Base-by-base conservation (phyloP, 2,329 filamentous ascomycete genomes). In the Fusarium domesticum region DNA sequence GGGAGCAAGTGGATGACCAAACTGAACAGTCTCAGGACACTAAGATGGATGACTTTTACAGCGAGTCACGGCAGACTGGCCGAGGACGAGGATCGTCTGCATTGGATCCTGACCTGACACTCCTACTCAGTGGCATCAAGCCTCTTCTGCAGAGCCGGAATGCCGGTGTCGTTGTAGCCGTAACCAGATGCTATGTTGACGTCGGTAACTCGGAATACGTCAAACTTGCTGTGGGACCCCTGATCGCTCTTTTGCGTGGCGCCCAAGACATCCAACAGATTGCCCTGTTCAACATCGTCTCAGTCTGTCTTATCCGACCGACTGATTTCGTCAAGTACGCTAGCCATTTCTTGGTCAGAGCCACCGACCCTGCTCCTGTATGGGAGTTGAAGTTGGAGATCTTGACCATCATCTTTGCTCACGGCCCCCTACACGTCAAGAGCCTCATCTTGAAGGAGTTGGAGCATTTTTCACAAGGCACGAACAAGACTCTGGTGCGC, bases 321-420 rank as follows among this genome's bases (percentile, higher is more conserved):
- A 73, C 79, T 31, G 79, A 85, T n/a, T 98, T 98, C 64, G 87
- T 92, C 43, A 87, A 83, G 61, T 92, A 96, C 61, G 81, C 87
- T 15, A 87, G 86, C 25, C 93, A 96, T 68, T 98, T 98, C 64
- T 77, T 98, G 10, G 80, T 98, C 40, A 84, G 84, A 45, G 80
- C 85, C 35, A 85, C 83, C 1, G 93, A 98, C 62, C 74, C 85
- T 2, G 80, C 85, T 12, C 80, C 88, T 16, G 85, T 96, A 16
- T 96, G 90, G 88, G 84, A 86, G 50, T 76, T 97, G 31, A 98
- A 98, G 68, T 76, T 98, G 18, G 95, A 98, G 65, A 73, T 96
- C 4, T 74, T 97, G 43, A 92, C 93, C 0, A 76, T 98, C 48
- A 84, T 97, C 54, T 98, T 97, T 59, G 90, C 92, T 0, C 80